Percentiles rank a stretch among this genome's conserved stretches.
phyloP scores from a whole-genome alignment of 768 basidiomycete species.

The Agrocybe praecox region DNA sequence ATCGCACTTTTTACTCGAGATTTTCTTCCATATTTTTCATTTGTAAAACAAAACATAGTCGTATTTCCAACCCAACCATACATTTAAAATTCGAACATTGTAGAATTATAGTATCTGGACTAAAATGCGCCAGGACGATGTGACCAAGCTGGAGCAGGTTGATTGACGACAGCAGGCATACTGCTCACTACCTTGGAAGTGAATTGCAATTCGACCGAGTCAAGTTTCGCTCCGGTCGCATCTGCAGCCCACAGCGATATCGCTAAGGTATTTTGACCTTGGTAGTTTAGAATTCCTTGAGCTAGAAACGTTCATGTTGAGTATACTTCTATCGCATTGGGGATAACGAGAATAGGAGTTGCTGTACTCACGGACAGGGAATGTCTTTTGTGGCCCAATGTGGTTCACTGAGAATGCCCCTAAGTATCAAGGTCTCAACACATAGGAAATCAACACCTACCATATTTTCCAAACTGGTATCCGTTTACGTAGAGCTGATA shows the following conservation, averaged over 20 bases:
- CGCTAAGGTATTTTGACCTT: conserved; percentile 47
- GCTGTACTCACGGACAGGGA: conserved; percentile 42
- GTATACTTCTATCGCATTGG: too few species aligned
- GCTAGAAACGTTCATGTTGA: conserved; percentile 32
- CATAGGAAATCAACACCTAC: not conserved
- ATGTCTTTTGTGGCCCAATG: conserved; percentile 43
- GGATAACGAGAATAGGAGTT: too few species aligned
- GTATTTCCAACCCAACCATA: too few species aligned
- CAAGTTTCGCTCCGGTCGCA: conserved; percentile 39
- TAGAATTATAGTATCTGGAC: not conserved
- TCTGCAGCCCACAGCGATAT: conserved; percentile 51
- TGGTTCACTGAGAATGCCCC: conserved; percentile 30
- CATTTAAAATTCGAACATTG: too few species aligned
- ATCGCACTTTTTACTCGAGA: too few species aligned
- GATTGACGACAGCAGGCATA: conserved; percentile 33
- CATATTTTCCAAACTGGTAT: conserved; percentile 47
- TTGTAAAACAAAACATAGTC: too few species aligned
- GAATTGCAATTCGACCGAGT: conserved; percentile 37
- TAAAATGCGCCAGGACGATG: conserved; percentile 30
- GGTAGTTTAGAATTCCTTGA: conserved; percentile 52
- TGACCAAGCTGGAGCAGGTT: conserved; percentile 34
- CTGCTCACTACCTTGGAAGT: conserved; percentile 41
- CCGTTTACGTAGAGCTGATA: conserved; percentile 44
- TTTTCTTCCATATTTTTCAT: too few species aligned
- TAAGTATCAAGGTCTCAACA: not conserved